Percentiles rank a stretch among this genome's conserved stretches.
Conservation (phyloP, 257 asterid genomes). For the Penstemon barbatus region DNA sequence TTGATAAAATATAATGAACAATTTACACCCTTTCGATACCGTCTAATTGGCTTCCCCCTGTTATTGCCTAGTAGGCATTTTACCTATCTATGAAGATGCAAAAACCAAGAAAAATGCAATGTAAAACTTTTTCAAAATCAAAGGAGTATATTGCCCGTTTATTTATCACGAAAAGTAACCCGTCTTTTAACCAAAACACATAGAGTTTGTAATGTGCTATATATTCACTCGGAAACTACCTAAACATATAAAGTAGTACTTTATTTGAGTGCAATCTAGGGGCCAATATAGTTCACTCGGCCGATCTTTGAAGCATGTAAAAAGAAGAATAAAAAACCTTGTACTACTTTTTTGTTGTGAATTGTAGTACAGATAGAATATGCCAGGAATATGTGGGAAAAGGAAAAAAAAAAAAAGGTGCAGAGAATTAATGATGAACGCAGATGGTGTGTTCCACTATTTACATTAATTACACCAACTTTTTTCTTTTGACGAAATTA, state of each 20-base stretch:
- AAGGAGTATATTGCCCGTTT: too few relatives aligned
- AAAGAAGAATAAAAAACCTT: neutral
- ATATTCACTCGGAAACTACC: too few relatives aligned
- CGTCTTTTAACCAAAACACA: too few relatives aligned
- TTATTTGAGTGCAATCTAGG: neutral
- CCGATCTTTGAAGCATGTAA: neutral
- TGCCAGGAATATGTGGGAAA: constrained; percentile 32
- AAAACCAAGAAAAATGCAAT: too few relatives aligned
- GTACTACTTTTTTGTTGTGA: neutral
- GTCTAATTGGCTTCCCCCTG: too few relatives aligned
- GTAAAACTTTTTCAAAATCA: too few relatives aligned
- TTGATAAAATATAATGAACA: too few relatives aligned
- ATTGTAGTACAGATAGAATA: constrained; percentile 31
- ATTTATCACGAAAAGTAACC: too few relatives aligned
- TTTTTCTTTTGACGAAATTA: constrained; percentile 13
- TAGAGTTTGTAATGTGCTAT: too few relatives aligned
- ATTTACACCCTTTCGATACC: too few relatives aligned
- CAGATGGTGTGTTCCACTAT: constrained; percentile 16
- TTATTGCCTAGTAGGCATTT: too few relatives aligned
- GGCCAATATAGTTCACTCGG: neutral
- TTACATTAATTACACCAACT: constrained; percentile 9
- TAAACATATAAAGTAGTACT: neutral
- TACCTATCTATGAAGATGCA: too few relatives aligned
- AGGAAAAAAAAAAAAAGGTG: neutral
- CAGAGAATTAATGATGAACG: constrained; percentile 9